A percentile compares a stretch with the other conserved stretches of the same genome.
Conservation (phyloP, 768 basidiomycete species). For the Mycena floridula region DNA sequence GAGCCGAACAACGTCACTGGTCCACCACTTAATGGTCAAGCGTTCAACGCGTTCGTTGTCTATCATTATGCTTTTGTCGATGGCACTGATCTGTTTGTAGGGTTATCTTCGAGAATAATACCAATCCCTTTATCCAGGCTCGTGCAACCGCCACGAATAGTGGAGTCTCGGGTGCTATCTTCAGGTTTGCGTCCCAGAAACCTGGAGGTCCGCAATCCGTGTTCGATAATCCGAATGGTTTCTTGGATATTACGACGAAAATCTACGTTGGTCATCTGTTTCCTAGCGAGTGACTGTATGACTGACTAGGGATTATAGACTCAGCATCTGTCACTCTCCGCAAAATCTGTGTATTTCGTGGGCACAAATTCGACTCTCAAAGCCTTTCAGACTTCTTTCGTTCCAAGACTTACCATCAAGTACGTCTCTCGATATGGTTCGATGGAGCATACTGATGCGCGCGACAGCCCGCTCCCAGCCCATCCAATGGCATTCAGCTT, state of each 20-base stretch:
- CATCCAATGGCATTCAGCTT: conserved; percentile 46
- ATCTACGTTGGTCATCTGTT: conserved; percentile 44
- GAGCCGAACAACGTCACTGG: conserved; percentile 45
- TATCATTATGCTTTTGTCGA: neutral
- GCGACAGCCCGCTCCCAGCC: conserved; percentile 44
- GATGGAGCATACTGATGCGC: neutral
- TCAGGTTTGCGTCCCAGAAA: conserved; percentile 39
- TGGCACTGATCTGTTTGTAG: neutral
- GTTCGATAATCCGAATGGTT: conserved; percentile 44
- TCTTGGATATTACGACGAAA: conserved; percentile 41
- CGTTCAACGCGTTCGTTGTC: conserved; percentile 52
- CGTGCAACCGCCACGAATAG: conserved; percentile 42
- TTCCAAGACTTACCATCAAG: conserved; percentile 54
- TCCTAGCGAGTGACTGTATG: neutral
- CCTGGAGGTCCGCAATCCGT: conserved; percentile 33
- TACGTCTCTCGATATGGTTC: conserved; percentile 24
- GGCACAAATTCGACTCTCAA: conserved; percentile 27
- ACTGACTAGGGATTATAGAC: conserved; percentile 30
- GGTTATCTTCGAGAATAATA: conserved; percentile 20
- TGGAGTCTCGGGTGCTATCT: conserved; percentile 59
- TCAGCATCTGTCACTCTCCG: conserved; percentile 50
- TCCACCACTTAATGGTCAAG: conserved; percentile 32
- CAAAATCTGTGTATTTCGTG: conserved; percentile 57
- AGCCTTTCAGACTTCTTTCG: conserved; percentile 32
- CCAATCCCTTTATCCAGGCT: conserved; percentile 42